Evolutionary conservation across 352 stramenopile genomes (phyloP), one percentile per base, ranked within the genome.

Genomic region (Globisporangium mamillatum): DNA sequence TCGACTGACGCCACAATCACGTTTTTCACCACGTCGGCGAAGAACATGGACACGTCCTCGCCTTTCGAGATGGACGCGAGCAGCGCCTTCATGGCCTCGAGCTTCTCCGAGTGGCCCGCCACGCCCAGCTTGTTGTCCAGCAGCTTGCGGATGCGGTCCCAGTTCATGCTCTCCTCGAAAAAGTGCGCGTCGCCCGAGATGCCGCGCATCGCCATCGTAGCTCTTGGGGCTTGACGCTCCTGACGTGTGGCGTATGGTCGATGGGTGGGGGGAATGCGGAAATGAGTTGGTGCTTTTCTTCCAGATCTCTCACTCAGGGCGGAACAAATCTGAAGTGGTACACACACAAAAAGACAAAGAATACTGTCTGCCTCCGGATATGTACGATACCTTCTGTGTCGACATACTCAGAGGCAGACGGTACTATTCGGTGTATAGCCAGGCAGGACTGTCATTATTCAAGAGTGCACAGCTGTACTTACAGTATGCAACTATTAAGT

Each of bases 81-180:
- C 24, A 99, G 79, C 82, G 95, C 98, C 80, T 99, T 99, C 97
- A 99, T 99, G 20, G 96, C 97, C 72, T 98, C 96, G 10, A 98
- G 78, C 69, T 99, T 97, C 76, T 98, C 80, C 16, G 68, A 68
- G 66, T 96, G 84, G 20, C 88, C 88, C 1, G 86, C 83, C 4
- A 92, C 85, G 46, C 91, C 83, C 36, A 97, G 92, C 63, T 95
- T 98, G 73, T 93, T 93, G 77, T 96, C 88, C 66, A 96, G 77
- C 36, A 97, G 80, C 71, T 92, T 93, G 60, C 89, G 84, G 68
- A 97, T 93, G 16, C 82, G 83, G 55, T 95, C 87, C 64, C 92
- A 77, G 73, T 95, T 98, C 75, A 98, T 98, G 66, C 82, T 97
- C 80, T 99, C 97, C 84, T 99, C 96, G 76, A 98, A 99, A 82